Base-by-base conservation (phyloP, 441 rosid species). In the Gossypium schwendimanii region DNA sequence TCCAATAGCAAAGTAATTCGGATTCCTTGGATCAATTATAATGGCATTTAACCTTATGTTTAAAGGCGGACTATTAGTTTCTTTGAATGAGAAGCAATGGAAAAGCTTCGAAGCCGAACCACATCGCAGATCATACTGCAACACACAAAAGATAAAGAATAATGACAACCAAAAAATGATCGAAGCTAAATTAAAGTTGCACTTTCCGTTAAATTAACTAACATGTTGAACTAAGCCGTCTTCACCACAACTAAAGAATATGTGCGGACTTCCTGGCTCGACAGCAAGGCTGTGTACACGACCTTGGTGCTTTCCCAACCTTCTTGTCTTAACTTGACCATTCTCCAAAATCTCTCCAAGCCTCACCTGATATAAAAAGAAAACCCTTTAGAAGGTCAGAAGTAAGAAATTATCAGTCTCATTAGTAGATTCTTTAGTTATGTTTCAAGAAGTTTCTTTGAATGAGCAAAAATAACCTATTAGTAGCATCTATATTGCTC, bases 161-260 rank as follows among this genome's bases (percentile, higher is more conserved):
- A 59, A 68, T 54, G 57, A 23, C 14, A 41, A 73, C 63, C 23
- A 60, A 73, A 41, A 45, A 14, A 26, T 12, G 52, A 66, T n/a
- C 9, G 59, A 50, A 26, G 23, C 41, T 8, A 68, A 57, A 66
- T 1, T 33, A 69, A 28, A 70, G 14, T 9, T 33, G 21, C 58
- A 76, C 1, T 15, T 60, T 21, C 12, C 50, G 23, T 33, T 45
- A 81, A 74, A 57, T 61, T 70, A 81, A 83, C 88, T 44, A 78
- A 90, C 96, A 78, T 80, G 92, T 84, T 85, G 93, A 73, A 87
- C 88, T 71, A 85, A 76, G 77, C 96, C 96, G 84, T 91, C 91
- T 83, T 83, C 93, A 4, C 88, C 92, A 15, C 92, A 87, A 81
- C 92, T 91, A 62, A 88, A 91, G 63, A 91, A 69, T 31, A 81